Percentiles rank a stretch among this genome's conserved stretches.
These are phyloP conservation scores for Penicillium sp. DNA, from an alignment of 2,329 filamentous ascomycete genomes.

Conservation along the genomic window DNA sequence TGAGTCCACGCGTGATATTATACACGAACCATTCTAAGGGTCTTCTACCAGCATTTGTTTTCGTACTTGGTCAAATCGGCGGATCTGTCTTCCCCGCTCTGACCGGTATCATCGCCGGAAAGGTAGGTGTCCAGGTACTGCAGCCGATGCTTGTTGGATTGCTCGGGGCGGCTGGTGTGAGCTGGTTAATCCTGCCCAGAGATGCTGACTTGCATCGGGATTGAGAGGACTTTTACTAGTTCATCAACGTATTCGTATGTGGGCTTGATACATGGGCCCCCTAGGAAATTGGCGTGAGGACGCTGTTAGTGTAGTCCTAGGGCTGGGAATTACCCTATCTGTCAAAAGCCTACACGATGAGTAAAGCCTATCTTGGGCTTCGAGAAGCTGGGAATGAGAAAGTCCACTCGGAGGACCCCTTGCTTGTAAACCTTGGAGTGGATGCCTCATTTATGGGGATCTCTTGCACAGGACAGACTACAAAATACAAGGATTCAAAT, in stretches of 20 bases:
- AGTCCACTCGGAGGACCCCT: too few relatives aligned
- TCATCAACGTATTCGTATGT: too few relatives aligned
- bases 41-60: slow-evolving; percentile 47
- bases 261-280: too few relatives aligned
- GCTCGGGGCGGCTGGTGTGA: slow-evolving; percentile 47
- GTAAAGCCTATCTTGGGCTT: too few relatives aligned
- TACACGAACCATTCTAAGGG: not conserved
- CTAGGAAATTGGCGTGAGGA: too few relatives aligned
- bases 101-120: slow-evolving; percentile 53
- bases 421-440: too few relatives aligned
- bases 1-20: not conserved
- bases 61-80: slow-evolving; percentile 58
- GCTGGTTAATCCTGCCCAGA: slow-evolving; percentile 46
- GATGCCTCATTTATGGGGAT: too few relatives aligned
- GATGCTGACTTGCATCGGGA: slow-evolving; percentile 23
- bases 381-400: too few relatives aligned
- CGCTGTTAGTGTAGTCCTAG: too few relatives aligned
- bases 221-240: not conserved
- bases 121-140: slow-evolving; percentile 49
- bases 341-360: too few relatives aligned
- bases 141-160: slow-evolving; percentile 55
- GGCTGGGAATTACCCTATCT: too few relatives aligned
- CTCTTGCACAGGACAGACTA: too few relatives aligned
- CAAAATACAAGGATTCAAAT: not conserved
- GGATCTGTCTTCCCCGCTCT: slow-evolving; percentile 57